Conservation (phyloP, 352 stramenopile genomes). For the Pythium utonaiense region DNA sequence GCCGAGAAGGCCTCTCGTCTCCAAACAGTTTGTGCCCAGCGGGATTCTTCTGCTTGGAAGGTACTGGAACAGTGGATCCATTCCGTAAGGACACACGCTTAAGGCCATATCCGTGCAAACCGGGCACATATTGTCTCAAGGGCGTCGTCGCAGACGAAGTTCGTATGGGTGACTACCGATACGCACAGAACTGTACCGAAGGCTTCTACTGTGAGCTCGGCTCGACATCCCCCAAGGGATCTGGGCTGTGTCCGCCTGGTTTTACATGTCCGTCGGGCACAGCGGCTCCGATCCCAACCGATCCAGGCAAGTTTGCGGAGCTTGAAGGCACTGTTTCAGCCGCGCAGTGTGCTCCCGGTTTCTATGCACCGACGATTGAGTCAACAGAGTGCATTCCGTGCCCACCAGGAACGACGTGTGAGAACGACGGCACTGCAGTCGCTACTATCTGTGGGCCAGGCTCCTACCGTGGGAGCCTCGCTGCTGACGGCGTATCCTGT, state of each 20-base stretch:
- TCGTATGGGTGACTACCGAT: constrained; percentile 80
- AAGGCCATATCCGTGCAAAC: constrained; percentile 92
- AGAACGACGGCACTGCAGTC: constrained; percentile 85
- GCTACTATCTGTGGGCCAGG: constrained; percentile 91
- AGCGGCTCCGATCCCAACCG: constrained; percentile 90
- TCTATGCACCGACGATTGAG: constrained; percentile 96
- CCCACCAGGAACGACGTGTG: constrained; percentile 89
- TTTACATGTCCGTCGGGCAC: constrained; percentile 95
- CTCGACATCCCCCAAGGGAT: constrained; percentile 90
- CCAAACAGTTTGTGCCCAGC: constrained; percentile 93
- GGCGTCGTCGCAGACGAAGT: constrained; percentile 92
- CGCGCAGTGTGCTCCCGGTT: constrained; percentile 92
- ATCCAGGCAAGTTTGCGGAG: constrained; percentile 88
- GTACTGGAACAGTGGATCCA: constrained; percentile 91
- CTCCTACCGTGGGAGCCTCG: constrained; percentile 87
- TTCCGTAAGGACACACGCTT: constrained; percentile 97
- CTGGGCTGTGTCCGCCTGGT: constrained; percentile 90
- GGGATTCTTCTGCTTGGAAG: constrained; percentile 95
- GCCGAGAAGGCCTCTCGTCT: constrained; percentile 65
- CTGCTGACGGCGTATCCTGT: constrained; percentile 88
- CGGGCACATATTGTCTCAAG: constrained; percentile 94
- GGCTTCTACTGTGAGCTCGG: constrained; percentile 96
- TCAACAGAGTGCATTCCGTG: constrained; percentile 91
- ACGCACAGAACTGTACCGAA: constrained; percentile 91
- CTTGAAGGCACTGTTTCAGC: constrained; percentile 89